Evolutionary conservation across 2,329 filamentous ascomycete genomes (phyloP).

Genomic region (Polytolypa hystricis): DNA sequence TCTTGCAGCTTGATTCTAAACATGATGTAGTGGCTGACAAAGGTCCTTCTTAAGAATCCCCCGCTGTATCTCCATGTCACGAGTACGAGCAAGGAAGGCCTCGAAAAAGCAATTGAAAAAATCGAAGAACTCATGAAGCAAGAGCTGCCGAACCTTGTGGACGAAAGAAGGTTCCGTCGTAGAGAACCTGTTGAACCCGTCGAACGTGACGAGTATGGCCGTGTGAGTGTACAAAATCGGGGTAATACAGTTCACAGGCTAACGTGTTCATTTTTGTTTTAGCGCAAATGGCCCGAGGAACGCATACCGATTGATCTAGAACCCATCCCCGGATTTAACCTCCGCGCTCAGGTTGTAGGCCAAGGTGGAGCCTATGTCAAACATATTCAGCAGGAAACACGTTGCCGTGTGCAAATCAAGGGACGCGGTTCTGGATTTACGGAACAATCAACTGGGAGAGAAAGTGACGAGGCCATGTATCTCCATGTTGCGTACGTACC

Average conservation of each 20-base stretch:
- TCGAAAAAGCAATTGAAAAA: slow-evolving; percentile 75
- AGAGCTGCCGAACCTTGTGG: slow-evolving; percentile 87
- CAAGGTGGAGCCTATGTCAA: slow-evolving; percentile 93
- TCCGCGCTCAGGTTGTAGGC: slow-evolving; percentile 91
- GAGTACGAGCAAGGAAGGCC: slow-evolving; percentile 80
- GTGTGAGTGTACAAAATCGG: slow-evolving; percentile 45
- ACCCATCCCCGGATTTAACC: slow-evolving; percentile 85
- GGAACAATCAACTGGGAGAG: slow-evolving; percentile 73
- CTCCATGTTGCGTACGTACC: slow-evolving; percentile 76
- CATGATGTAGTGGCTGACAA: slow-evolving; percentile 3
- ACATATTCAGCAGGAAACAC: slow-evolving; percentile 91
- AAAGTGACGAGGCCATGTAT: slow-evolving; percentile 95
- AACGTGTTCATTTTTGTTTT: slow-evolving; percentile 11
- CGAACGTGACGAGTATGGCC: slow-evolving; percentile 81
- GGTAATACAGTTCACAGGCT: neutral
- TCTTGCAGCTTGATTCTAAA: neutral
- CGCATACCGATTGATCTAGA: slow-evolving; percentile 86
- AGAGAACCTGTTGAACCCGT: slow-evolving; percentile 64
- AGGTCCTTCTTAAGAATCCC: slow-evolving; percentile 53
- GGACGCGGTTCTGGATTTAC: slow-evolving; percentile 90
- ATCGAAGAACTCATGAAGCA: slow-evolving; percentile 95
- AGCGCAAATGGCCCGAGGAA: slow-evolving; percentile 99
- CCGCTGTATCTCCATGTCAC: slow-evolving; percentile 93
- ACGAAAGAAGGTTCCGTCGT: slow-evolving; percentile 82
- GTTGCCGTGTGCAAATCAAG: slow-evolving; percentile 96